Base-by-base conservation (phyloP, 2,329 filamentous ascomycete species). In the Beauveria scarabaeidicola region DNA sequence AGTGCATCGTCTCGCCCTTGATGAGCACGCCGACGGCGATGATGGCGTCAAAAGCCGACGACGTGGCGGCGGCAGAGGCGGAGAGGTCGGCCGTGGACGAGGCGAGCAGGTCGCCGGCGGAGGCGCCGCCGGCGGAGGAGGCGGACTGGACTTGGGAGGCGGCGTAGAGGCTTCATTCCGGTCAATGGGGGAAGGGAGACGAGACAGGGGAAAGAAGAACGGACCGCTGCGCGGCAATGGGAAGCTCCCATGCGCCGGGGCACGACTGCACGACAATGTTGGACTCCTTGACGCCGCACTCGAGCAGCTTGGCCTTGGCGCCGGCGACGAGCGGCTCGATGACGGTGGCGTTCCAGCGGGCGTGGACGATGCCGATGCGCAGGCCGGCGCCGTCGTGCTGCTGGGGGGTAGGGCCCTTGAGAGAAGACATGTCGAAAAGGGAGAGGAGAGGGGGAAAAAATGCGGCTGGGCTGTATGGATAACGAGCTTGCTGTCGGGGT, bases 1-100 rank as follows among this genome's bases (percentile, higher is more conserved):
- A 99, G 77, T 99, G 94, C 91, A 97, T 97, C 7, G 94, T 97
- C 76, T 96, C 90, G 72, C 94, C 94, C 79, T 99, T 99, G 78
- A 99, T 97, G 62, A 99, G 84, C 60, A 96, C 92, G 59, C 94
- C 94, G 66, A 99, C 89, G 57, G 94, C 91, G 65, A 99, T 92
- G 64, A 99, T 86, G 63, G 94, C 94, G 71, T 97, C 93, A 69
- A 97, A 97, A 21, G 91, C 84, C 59, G 79, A 76, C 61, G 81
- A 75, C n/a, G 74, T 70, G 3, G 75, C 66, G 3, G 71, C 63
- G 51, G 74, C 62, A 21, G 78, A 63, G 19, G 77, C 67, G 15
- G 81, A 75, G 29, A 91, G 81, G 72, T 96, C 89, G 32, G 87
- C 80, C 1, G 88, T 82, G 25, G 80, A 82, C 62, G 83, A 78